Evolutionary conservation across 2,329 filamentous ascomycete genomes (phyloP).

Genomic region (Aurifilum marmelostoma): DNA sequence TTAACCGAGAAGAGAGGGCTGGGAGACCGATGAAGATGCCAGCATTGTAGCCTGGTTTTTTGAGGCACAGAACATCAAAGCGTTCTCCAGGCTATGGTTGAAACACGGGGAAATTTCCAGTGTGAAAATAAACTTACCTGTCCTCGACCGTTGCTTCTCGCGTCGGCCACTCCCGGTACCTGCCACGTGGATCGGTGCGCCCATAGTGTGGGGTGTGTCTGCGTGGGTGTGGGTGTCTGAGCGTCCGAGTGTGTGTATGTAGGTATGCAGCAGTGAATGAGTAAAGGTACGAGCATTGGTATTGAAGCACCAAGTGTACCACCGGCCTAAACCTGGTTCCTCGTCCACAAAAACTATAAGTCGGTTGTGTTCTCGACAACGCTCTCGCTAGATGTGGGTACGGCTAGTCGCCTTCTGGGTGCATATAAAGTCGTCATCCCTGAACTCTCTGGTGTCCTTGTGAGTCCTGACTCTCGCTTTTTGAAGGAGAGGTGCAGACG

Average conservation of each 20-base stretch:
- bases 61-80: not conserved
- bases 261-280: not conserved
- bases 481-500: not conserved
- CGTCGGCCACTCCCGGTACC: not conserved
- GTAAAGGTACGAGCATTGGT: not conserved
- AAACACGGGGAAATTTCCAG: too few relatives aligned
- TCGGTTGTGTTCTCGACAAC: not conserved
- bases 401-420: not conserved
- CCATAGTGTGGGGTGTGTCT: not conserved
- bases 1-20: too few relatives aligned
- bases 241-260: not conserved
- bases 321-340: not conserved
- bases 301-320: not conserved
- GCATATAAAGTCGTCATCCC: not conserved
- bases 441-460: not conserved
- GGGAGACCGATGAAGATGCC: too few relatives aligned
- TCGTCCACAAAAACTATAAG: not conserved
- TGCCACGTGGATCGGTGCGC: not conserved
- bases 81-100: not conserved
- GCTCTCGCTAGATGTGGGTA: not conserved
- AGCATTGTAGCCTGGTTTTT: not conserved
- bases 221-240: not conserved
- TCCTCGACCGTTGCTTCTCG: constrained; percentile 10
- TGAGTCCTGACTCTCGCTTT: not conserved
- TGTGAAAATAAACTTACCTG: not conserved